Percentiles rank a stretch among this genome's conserved stretches.
Conservation (phyloP, 164 flowering plant genomes). For the Paratinospora sagittata region DNA sequence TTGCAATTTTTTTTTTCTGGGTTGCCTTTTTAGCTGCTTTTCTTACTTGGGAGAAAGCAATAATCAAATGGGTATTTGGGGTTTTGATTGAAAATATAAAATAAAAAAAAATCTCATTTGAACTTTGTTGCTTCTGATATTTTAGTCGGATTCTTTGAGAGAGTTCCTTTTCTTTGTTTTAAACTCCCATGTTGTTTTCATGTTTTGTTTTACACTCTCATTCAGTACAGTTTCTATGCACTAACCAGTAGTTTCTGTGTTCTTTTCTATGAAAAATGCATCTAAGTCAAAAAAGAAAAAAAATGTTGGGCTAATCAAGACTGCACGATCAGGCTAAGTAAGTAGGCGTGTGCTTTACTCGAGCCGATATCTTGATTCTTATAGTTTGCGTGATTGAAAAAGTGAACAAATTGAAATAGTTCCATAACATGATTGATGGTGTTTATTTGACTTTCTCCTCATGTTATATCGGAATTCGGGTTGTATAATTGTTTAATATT, state of each 20-base stretch:
- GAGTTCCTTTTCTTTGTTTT: background rate
- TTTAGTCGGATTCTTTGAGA: background rate
- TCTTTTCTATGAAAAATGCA: background rate
- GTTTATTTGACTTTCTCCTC: background rate
- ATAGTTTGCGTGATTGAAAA: background rate
- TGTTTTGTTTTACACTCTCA: background rate
- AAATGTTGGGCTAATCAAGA: background rate
- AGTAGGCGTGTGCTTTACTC: background rate
- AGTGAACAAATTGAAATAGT: background rate
- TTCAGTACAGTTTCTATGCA: no score
- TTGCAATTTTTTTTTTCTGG: background rate
- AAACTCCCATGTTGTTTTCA: background rate
- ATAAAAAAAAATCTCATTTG: background rate
- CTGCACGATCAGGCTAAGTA: background rate
- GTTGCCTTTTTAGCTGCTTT: background rate
- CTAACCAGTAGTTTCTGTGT: background rate
- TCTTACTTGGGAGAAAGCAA: background rate
- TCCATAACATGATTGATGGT: background rate
- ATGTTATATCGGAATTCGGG: no score
- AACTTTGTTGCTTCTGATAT: background rate
- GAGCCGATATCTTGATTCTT: background rate
- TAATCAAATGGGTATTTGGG: constrained; percentile 1
- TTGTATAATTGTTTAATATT: background rate
- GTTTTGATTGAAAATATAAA: background rate
- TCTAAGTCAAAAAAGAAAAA: background rate